Conservation (phyloP, 2,329 filamentous ascomycete genomes). For the Pseudonectria buxi region DNA sequence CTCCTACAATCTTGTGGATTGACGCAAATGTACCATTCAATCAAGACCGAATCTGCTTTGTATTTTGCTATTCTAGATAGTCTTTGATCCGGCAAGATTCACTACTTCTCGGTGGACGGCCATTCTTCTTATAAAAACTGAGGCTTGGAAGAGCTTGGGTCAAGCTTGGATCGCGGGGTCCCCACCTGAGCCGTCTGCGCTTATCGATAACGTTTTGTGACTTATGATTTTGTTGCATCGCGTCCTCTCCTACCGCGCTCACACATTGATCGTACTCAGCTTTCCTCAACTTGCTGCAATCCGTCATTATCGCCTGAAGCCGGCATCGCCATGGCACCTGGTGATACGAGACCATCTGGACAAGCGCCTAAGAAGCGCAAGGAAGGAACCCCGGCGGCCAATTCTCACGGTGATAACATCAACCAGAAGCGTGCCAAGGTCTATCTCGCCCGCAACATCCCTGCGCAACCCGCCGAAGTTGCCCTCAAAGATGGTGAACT, state of each 20-base stretch:
- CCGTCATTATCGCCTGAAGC: constrained; percentile 2
- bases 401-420: constrained; percentile 19
- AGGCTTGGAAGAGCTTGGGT: background rate
- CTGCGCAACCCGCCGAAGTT: constrained; percentile 42
- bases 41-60: too few species aligned
- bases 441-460: constrained; percentile 42
- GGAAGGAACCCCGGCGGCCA: constrained; percentile 11
- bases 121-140: background rate
- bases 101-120: too few species aligned
- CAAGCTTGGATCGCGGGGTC: too few species aligned
- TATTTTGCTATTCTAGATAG: too few species aligned
- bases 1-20: too few species aligned
- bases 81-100: too few species aligned
- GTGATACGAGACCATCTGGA: constrained; percentile 18
- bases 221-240: background rate
- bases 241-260: too few species aligned
- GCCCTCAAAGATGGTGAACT: constrained; percentile 67
- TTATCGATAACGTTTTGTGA: constrained; percentile 24
- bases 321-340: constrained; percentile 21
- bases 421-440: constrained; percentile 40
- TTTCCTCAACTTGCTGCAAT: background rate
- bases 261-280: too few species aligned
- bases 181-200: background rate
- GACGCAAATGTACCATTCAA: too few species aligned
- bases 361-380: constrained; percentile 23